phyloP scores from a whole-genome alignment of 139 green algal species.

The Haematococcus sp. region DNA sequence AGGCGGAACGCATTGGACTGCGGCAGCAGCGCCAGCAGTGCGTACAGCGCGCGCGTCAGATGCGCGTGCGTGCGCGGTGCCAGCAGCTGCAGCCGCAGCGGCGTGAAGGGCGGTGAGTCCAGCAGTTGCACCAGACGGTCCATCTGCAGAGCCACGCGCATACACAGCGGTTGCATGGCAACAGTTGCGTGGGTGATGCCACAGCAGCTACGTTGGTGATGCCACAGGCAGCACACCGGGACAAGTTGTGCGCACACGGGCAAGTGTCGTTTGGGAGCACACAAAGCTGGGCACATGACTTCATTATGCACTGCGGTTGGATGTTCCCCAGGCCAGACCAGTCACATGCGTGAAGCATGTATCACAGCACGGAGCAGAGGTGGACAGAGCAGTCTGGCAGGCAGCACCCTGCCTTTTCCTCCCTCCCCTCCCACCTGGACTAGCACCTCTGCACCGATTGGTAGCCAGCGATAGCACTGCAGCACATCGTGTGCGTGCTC shows the following conservation, averaged over 20 bases:
- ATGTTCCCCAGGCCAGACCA: too few species aligned
- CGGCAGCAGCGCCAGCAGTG: slow-evolving; percentile 93
- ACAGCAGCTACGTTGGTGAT: too few species aligned
- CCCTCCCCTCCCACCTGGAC: slow-evolving; percentile 60
- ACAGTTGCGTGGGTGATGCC: too few species aligned
- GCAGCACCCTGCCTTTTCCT: too few species aligned
- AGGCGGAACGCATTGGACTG: slow-evolving; percentile 88
- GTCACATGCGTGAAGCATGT: too few species aligned
- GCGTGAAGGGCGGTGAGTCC: slow-evolving; percentile 91
- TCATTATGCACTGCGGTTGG: too few species aligned
- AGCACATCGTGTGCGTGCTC: slow-evolving; percentile 63
- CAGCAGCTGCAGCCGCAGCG: slow-evolving; percentile 89
- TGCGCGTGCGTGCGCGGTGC: slow-evolving; percentile 61
- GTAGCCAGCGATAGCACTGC: slow-evolving; percentile 46
- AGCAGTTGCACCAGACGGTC: slow-evolving; percentile 87
- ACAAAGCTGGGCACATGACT: too few species aligned
- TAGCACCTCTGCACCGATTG: slow-evolving; percentile 63
- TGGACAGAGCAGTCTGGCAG: too few species aligned
- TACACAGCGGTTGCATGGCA: background rate
- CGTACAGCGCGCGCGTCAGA: slow-evolving; percentile 80
- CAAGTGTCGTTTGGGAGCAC: too few species aligned
- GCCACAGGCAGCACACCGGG: too few species aligned
- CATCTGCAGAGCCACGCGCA: slow-evolving; percentile 54
- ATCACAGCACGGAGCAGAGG: too few species aligned
- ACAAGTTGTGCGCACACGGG: too few species aligned